Percentiles rank a stretch among this genome's conserved stretches.
Evolutionary conservation across 2,329 filamentous ascomycete genomes (phyloP).

Genomic region (Cadophora gregata): DNA sequence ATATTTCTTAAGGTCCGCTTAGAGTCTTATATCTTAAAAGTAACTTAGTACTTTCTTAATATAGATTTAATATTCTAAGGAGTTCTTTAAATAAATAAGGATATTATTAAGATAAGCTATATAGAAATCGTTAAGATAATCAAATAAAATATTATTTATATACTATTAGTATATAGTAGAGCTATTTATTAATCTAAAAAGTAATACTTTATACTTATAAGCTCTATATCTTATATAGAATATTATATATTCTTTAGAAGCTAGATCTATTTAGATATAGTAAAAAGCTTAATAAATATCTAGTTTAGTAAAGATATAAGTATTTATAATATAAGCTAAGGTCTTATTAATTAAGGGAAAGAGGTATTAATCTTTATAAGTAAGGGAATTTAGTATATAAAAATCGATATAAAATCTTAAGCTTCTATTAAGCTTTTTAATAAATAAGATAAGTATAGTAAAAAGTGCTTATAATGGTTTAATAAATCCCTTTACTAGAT

Average conservation of each 20-base stretch:
- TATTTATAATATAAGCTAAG: neutral
- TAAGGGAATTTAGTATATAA: neutral
- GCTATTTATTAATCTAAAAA: no score
- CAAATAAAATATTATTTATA: no score
- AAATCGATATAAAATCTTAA: neutral
- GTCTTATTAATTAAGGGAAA: neutral
- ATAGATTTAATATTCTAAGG: neutral
- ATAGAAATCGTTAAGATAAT: no score
- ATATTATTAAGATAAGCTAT: no score
- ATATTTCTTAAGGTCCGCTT: neutral
- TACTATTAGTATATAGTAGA: no score
- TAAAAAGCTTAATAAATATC: neutral
- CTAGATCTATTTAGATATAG: neutral
- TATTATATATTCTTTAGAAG: neutral
- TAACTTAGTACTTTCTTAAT: neutral
- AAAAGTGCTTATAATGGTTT: neutral
- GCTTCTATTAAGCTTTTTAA: neutral
- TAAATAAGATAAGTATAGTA: neutral
- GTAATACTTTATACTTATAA: no score
- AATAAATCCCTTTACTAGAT: neutral
- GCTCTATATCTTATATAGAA: no score
- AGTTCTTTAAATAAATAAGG: neutral
- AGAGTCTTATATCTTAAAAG: neutral
- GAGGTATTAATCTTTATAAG: neutral
- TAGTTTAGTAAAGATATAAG: neutral